Evolutionary conservation across 495 filamentous ascomycete species (phyloP).

Genomic region (Pyronema omphalodes): DNA sequence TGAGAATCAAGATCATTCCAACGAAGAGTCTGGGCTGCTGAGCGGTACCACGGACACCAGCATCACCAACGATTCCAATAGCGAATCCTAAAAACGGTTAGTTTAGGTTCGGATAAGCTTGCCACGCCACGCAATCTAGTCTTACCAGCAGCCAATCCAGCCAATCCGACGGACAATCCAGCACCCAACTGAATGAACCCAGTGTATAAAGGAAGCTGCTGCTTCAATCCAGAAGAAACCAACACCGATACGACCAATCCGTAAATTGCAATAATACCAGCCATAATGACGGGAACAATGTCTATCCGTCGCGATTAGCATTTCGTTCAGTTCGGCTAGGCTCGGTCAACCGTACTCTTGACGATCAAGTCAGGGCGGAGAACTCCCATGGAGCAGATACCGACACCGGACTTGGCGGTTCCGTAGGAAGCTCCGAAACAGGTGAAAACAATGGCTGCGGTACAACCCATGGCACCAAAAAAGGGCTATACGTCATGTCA

Average conservation of each 20-base stretch:
- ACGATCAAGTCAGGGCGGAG: constrained; percentile 95
- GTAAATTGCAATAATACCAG: constrained; percentile 99
- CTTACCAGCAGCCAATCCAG: constrained; percentile 89
- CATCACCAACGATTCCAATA: constrained; percentile 98
- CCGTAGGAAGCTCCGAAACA: constrained; percentile 97
- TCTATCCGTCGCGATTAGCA: constrained; percentile 34
- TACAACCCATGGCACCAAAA: constrained; percentile 98
- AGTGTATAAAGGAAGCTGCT: constrained; percentile 72
- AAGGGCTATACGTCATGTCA: constrained; percentile 45
- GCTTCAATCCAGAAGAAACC: constrained; percentile 77
- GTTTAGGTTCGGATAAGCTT: constrained; percentile 1
- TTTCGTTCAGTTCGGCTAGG: background rate
- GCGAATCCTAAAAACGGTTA: constrained; percentile 44
- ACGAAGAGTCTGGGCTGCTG: constrained; percentile 96
- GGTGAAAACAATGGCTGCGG: constrained; percentile 94
- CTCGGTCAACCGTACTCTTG: constrained; percentile 57
- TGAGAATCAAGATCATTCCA: constrained; percentile 99
- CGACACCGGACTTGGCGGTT: constrained; percentile 97
- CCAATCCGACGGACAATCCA: constrained; percentile 86
- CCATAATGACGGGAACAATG: constrained; percentile 99
- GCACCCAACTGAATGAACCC: constrained; percentile 96
- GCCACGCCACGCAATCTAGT: background rate
- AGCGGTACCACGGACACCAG: constrained; percentile 93
- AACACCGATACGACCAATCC: constrained; percentile 96
- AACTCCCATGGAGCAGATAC: constrained; percentile 96